Base-by-base conservation (phyloP, 2,329 filamentous ascomycete genomes). In the Lizonia empirigonia region DNA sequence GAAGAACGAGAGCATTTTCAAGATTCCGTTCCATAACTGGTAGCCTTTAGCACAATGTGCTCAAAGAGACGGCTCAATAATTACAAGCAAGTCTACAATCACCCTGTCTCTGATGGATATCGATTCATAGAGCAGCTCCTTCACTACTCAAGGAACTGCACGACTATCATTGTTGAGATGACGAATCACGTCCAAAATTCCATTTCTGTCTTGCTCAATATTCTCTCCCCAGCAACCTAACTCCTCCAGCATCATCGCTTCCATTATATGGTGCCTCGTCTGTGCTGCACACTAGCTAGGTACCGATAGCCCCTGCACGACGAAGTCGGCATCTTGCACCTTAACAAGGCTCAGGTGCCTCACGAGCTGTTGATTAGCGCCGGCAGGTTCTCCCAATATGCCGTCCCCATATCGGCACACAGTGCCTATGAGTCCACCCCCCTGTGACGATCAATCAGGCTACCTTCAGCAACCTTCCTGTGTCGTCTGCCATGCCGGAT, bases 391-490 rank as follows among this genome's bases (percentile, higher is more conserved):
- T 24, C 27, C 15, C 10, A 3, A 34, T 47, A 10, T 39, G 20
- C 27, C 35, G 22, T 15, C 27, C 22, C 27, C 22, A 27, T 38
- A 38, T 38, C 16, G 20, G 9, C 15, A 30, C 24, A 30, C n/a
- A n/a, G n/a, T n/a, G n/a, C 3, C 36, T 13, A 10, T 30, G 7
- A 20, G n/a, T 15, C 15, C 10, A 7, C 12, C 22, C 16, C 24
- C 36, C 24, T 23, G 19, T 20, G 12, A n/a, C 13, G 36, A 44
- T 46, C 36, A 40, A 40, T 19, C 15, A 26, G 30, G 16, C 7
- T 46, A n/a, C 8, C 22, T 48, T 34, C 23, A 36, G 18, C 35
- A 44, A 41, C 35, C 36, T 46, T 35, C 40, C 32, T 16, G 32
- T 26, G 36, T 23, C 9, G 30, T 36, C 22, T 27, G 35, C 32